A percentile compares a stretch with the other conserved stretches of the same genome.
Conservation (phyloP, 2,329 filamentous ascomycete genomes). For the Monilinia vaccinii-corymbosi region DNA sequence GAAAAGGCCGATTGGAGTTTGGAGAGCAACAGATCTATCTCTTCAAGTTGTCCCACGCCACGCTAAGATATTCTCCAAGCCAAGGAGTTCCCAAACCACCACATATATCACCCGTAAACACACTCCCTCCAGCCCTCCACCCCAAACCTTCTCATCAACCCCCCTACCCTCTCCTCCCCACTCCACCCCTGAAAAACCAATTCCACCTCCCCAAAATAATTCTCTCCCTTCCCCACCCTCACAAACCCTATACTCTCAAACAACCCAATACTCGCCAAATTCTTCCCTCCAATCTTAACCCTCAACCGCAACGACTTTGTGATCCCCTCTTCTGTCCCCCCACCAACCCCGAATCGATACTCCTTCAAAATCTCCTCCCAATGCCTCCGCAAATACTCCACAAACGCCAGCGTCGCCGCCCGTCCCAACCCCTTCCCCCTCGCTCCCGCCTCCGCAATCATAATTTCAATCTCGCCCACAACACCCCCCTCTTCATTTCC, state of each 20-base stretch:
- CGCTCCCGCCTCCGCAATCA: slow-evolving; percentile 58
- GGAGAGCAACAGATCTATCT: background rate
- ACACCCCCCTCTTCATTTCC: slow-evolving; percentile 33
- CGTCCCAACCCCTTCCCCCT: slow-evolving; percentile 57
- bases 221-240: slow-evolving; percentile 37
- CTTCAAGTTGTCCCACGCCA: too few relatives aligned
- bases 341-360: slow-evolving; percentile 31
- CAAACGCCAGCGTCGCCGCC: slow-evolving; percentile 55
- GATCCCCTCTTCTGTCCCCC: slow-evolving; percentile 6
- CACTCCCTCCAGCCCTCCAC: slow-evolving; percentile 33
- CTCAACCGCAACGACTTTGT: slow-evolving; percentile 36
- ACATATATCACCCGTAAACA: slow-evolving; percentile 25
- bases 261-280: slow-evolving; percentile 46
- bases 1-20: background rate
- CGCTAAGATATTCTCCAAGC: too few relatives aligned
- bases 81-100: background rate
- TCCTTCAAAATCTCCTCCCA: slow-evolving; percentile 47
- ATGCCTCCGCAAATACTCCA: slow-evolving; percentile 56
- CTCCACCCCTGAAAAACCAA: slow-evolving; percentile 32
- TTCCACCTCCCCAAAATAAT: slow-evolving; percentile 63
- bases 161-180: slow-evolving; percentile 21
- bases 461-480: slow-evolving; percentile 74
- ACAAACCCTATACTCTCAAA: slow-evolving; percentile 53
- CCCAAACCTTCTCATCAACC: slow-evolving; percentile 27
- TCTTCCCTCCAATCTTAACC: slow-evolving; percentile 52